Evolutionary conservation across 148 eudicot species (phyloP).

Genomic region (Camellia granthamiana): DNA sequence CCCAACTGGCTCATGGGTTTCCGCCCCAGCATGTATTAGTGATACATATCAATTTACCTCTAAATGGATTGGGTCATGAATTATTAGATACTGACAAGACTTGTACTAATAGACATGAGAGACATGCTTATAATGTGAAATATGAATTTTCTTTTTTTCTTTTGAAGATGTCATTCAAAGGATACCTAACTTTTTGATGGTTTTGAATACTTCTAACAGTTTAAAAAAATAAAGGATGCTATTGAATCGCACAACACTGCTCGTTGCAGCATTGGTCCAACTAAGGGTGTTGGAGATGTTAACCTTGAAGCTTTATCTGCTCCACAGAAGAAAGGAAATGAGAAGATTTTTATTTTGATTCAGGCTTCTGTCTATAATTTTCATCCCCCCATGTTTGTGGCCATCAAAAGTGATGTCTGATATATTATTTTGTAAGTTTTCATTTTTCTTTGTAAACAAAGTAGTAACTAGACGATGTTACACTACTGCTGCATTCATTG

Average conservation of each 20-base stretch:
- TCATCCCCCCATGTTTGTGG: no score
- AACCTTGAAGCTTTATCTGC: slow-evolving; percentile 35
- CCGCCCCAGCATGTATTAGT: no score
- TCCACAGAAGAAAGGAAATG: not conserved
- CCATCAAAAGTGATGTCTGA: no score
- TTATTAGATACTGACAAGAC: no score
- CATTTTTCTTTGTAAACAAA: not conserved
- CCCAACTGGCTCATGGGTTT: no score
- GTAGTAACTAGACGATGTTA: not conserved
- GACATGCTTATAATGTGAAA: no score
- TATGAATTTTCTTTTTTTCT: not conserved
- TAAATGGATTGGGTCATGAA: no score
- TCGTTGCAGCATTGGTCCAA: slow-evolving; percentile 48
- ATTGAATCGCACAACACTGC: slow-evolving; percentile 59
- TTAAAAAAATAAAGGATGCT: slow-evolving; percentile 87
- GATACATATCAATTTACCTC: no score
- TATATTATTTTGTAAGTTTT: not conserved
- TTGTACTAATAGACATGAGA: no score
- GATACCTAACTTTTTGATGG: not conserved
- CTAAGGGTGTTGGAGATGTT: slow-evolving; percentile 48
- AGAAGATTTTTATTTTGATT: not conserved
- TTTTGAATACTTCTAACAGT: slow-evolving; percentile 36
- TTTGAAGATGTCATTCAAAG: not conserved
- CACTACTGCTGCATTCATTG: not conserved
- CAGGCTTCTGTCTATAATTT: slow-evolving; percentile 9